Evolutionary conservation across 495 filamentous ascomycete genomes (phyloP), one percentile per base, ranked within the genome.

Genomic region (Bacidia gigantensis): DNA sequence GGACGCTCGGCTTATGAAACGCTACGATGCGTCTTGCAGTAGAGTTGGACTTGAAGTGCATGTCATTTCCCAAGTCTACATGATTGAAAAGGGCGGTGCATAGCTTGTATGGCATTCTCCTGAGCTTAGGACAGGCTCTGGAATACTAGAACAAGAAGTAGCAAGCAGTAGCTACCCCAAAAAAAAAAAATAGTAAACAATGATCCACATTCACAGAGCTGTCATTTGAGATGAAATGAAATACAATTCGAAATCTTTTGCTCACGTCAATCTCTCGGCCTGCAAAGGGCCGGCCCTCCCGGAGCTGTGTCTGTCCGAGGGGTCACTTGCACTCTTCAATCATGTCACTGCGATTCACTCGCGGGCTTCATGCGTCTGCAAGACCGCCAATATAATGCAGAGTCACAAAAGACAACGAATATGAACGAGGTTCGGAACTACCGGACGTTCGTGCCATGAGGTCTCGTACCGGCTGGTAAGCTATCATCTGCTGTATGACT

Each of bases 381-480:
- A 35, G 29, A 35, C 29, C 29, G 14, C 29, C 29, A 5, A 35
- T 35, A 7, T 35, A 14, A 7, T 5, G 5, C 14, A 35, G 14
- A 35, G 14, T 35, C 7, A 7, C 29, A 35, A 35, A 35, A 35
- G 5, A 35, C 7, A 35, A 35, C n/a, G n/a, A 14, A 7, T 14
- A 35, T 35, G 29, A 35, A 14, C 29, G 7, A 35, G 29, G 5
- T 7, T 35, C 14, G 7, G 14, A 7, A 5, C 5, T 14, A 7
- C 29, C 14, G 29, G 29, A 14, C 29, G 14, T 35, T 5, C 7
- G 29, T 35, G 47, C 18, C 26, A 61, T 55, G 54, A 55, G 57
- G 52, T 57, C 52, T n/a, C 56, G 55, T 29, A 58, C 60, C 47
- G 62, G 62, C 45, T 61, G 59, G 58, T 60, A 41, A 49, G 56